Conservation (phyloP, 345 rosid genomes). For the Camelina hispida region DNA sequence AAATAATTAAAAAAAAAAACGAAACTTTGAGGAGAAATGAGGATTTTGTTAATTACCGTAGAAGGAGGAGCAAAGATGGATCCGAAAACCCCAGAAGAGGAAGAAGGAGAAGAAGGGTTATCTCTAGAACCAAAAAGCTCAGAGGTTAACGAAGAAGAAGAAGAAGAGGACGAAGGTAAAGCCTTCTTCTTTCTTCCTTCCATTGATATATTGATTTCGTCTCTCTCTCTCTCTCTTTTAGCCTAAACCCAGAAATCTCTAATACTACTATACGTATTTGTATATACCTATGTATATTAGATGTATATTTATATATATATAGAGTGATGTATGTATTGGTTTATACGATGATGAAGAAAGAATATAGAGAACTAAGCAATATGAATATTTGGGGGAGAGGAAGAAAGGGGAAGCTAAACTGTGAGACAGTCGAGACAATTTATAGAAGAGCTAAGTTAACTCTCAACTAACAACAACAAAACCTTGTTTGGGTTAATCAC, state of each 20-base stretch:
- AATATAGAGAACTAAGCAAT: background rate
- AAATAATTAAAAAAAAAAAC: background rate
- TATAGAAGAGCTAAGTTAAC: constrained; percentile 11
- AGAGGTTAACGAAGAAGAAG: constrained; percentile 58
- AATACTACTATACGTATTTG: background rate
- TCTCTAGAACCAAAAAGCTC: constrained; percentile 78
- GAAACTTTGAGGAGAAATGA: background rate
- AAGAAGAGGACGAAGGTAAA: constrained; percentile 43
- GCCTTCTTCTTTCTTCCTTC: constrained; percentile 58
- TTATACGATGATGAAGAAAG: constrained; percentile 25
- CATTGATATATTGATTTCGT: constrained; percentile 43
- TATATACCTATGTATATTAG: background rate
- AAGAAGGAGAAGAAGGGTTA: constrained; percentile 45
- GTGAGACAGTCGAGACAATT: constrained; percentile 1
- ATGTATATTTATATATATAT: background rate
- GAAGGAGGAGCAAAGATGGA: constrained; percentile 69
- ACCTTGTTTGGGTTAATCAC: no score
- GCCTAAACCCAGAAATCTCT: constrained; percentile 36
- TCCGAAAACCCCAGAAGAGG: constrained; percentile 61
- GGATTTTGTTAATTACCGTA: constrained; percentile 43
- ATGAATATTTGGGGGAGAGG: background rate
- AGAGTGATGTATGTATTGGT: background rate
- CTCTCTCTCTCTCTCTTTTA: constrained; percentile 2
- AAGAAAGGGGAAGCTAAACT: constrained; percentile 31
- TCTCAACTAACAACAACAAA: no score